Percentiles rank a stretch among this genome's conserved stretches.
These are phyloP conservation scores for Blepharisma stoltei DNA, from an alignment of 73 alveolate species.

Conservation along the genomic window DNA sequence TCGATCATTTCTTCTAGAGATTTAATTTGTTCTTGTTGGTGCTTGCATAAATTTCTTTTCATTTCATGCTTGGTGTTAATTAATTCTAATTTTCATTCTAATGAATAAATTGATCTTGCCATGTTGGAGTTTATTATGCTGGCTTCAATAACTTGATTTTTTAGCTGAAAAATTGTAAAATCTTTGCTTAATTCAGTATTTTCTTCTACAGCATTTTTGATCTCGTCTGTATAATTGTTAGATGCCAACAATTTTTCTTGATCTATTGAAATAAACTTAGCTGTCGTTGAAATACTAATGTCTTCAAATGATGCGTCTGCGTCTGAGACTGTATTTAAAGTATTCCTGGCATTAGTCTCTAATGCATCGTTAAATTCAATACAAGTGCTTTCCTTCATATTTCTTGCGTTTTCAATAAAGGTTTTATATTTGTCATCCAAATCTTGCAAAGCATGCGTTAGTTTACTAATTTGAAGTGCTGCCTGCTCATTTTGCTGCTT, in stretches of 20 bases:
- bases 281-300: too few species aligned
- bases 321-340: not conserved
- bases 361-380: constrained; percentile 9
- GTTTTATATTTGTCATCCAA: constrained; percentile 7
- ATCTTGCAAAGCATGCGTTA: not conserved
- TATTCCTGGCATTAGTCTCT: not conserved
- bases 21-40: constrained; percentile 18
- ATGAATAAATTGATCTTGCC: not conserved
- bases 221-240: not conserved
- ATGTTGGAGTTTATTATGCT: constrained; percentile 14
- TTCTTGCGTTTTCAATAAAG: not conserved
- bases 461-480: not conserved
- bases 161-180: constrained; percentile 2
- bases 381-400: not conserved
- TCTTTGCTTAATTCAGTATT: constrained; percentile 18
- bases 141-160: constrained; percentile 24
- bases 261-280: too few species aligned
- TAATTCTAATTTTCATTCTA: constrained; percentile 12
- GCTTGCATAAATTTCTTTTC: constrained; percentile 5
- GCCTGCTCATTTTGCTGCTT: not conserved
- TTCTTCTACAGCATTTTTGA: constrained; percentile 22
- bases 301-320: too few species aligned
- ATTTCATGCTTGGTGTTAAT: constrained; percentile 1
- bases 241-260: too few species aligned
- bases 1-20: constrained; percentile 20